Evolutionary conservation across 116 monocot genomes (phyloP).

Genomic region (Iris pallida): DNA sequence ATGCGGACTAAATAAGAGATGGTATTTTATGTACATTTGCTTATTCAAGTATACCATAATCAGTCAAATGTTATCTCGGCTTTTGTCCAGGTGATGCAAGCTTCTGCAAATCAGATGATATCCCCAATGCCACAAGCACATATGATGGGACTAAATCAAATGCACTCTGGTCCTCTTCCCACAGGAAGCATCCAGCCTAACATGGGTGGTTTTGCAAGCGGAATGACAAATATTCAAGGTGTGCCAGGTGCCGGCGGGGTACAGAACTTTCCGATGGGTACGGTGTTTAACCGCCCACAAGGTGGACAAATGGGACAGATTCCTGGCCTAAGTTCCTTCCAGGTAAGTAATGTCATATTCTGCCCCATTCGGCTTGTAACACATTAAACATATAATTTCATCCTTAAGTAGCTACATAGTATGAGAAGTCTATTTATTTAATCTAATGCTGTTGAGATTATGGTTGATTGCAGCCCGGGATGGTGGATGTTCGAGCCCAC

Average conservation of each 20-base stretch:
- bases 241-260: slow-evolving; percentile 29
- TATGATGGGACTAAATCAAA: slow-evolving; percentile 58
- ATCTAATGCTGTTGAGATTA: neutral
- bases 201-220: slow-evolving; percentile 50
- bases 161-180: slow-evolving; percentile 45
- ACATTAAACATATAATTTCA: neutral
- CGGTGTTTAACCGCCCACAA: slow-evolving; percentile 56
- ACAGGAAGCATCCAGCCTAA: slow-evolving; percentile 27
- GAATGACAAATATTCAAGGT: slow-evolving; percentile 47
- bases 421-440: neutral
- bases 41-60: too few species aligned
- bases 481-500: slow-evolving; percentile 53
- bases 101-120: slow-evolving; percentile 70
- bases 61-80: neutral
- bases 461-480: slow-evolving; percentile 51
- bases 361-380: neutral
- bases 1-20: too few species aligned
- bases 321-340: slow-evolving; percentile 66
- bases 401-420: neutral
- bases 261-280: slow-evolving; percentile 57
- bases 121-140: slow-evolving; percentile 51
- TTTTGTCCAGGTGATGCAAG: slow-evolving; percentile 57
- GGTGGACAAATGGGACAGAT: slow-evolving; percentile 41
- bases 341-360: slow-evolving; percentile 32
- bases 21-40: too few species aligned